Base-by-base conservation (phyloP, 768 basidiomycete species). In the Amylocystis lapponica region DNA sequence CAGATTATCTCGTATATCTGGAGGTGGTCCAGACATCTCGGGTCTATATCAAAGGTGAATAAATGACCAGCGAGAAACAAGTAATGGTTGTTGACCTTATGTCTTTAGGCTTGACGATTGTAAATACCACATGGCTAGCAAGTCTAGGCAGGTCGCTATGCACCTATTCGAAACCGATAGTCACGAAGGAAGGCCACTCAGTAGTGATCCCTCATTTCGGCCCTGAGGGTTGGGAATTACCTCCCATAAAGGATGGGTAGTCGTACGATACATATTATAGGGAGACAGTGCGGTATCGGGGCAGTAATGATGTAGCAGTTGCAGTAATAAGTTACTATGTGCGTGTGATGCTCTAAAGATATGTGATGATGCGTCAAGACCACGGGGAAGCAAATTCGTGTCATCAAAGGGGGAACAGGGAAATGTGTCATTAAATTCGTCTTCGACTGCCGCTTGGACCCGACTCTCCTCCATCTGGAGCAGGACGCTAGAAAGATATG, bases 91-190 rank as follows among this genome's bases (percentile, higher is more conserved):
- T n/a, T n/a, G n/a, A n/a, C n/a, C n/a, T 4, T 23, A n/a, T n/a
- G 19, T 51, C 17, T 41, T 4, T 51, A 90, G 92, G 82, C 17
- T 54, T 94, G 19, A 97, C 95, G 0, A 71, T 82, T 26, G 71
- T 97, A 49, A 94, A 97, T 61, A 76, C 91, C 1, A 74, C 78
- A 8, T 99, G 96, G 96, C 66, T 99, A 27, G 72, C 89, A 2
- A 72, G 74, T 0, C 72, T 98, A 7, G 94, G 87, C 9, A 83
- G 77, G 41, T 70, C 83, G 0, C 65, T 97, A 19, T 97, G 94
- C 63, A 84, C 85, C 1, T 96, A 88, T 62, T 92, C 89, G 6
- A 93, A 92, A 63, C 87, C 90, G 1, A 61, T 78, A 20, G 85
- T 84, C 62, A 82, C 82, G 40, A 78, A 67, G 31, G 64, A 70